phyloP scores from a whole-genome alignment of 176 grass and related monocot genomes.

The Oryza glaberrima region DNA sequence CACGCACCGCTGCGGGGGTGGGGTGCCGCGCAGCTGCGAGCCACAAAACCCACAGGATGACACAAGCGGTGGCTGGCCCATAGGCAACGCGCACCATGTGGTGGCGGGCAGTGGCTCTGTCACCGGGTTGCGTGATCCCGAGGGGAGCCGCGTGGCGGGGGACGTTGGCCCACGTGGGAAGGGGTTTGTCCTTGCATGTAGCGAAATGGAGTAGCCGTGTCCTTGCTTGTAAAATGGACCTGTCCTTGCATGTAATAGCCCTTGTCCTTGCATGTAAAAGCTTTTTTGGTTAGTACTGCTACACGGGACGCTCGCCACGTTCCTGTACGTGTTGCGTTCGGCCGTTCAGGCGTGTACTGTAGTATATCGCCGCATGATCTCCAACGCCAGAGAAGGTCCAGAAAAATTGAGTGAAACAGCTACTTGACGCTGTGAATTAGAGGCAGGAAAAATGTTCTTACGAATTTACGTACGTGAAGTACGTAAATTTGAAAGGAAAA shows the following conservation, averaged over 20 bases:
- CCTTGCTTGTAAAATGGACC: too few species aligned
- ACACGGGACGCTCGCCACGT: neutral
- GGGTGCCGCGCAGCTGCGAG: neutral
- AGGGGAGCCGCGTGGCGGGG: conserved; percentile 20
- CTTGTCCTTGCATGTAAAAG: conserved; percentile 30
- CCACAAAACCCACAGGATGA: neutral
- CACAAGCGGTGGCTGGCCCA: neutral
- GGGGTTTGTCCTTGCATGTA: neutral
- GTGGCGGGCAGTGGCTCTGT: neutral
- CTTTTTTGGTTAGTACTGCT: neutral
- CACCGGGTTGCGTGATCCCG: neutral
- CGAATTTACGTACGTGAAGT: too few species aligned
- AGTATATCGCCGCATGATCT: too few species aligned
- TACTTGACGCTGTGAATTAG: too few species aligned
- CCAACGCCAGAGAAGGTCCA: too few species aligned
- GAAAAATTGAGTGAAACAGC: too few species aligned
- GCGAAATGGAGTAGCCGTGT: too few species aligned
- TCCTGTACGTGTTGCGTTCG: too few species aligned
- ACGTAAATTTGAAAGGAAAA: too few species aligned
- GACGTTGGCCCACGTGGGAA: neutral
- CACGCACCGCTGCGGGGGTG: conserved; percentile 10
- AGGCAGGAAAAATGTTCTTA: too few species aligned
- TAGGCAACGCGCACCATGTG: conserved; percentile 32
- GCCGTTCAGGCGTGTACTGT: neutral
- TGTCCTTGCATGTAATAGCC: neutral